phyloP scores from a whole-genome alignment of 108 stramenopile species.

The Pseudonitzschia multistriata region DNA sequence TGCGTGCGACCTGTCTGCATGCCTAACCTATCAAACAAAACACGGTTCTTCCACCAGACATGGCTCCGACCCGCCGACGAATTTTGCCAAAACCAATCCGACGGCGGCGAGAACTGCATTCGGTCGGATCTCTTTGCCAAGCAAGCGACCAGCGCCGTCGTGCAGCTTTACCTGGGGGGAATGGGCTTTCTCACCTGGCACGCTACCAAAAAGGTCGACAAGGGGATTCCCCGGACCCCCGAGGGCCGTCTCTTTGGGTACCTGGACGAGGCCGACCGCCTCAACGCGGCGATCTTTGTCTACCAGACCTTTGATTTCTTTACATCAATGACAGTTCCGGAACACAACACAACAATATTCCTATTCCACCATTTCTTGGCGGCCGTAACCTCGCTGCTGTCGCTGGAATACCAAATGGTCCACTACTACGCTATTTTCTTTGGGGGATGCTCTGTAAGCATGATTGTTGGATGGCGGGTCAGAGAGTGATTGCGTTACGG shows the following conservation, averaged over 20 bases:
- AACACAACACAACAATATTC: constrained; percentile 41
- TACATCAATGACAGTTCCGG: constrained; percentile 43
- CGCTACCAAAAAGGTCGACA: background rate
- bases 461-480: constrained; percentile 22
- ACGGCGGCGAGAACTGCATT: constrained; percentile 17
- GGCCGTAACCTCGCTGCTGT: constrained; percentile 33
- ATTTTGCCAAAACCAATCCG: constrained; percentile 11
- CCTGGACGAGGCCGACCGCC: constrained; percentile 21
- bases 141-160: constrained; percentile 25
- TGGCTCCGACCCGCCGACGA: constrained; percentile 19
- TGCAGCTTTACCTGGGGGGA: constrained; percentile 17
- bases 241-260: constrained; percentile 39
- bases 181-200: constrained; percentile 26
- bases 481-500: too few relatives aligned
- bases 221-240: constrained; percentile 14
- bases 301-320: constrained; percentile 63
- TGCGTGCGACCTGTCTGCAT: too few relatives aligned
- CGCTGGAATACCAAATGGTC: constrained; percentile 48
- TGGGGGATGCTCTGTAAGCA: constrained; percentile 43
- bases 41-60: too few relatives aligned
- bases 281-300: constrained; percentile 25
- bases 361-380: constrained; percentile 54
- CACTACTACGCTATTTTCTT: constrained; percentile 48
- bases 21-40: too few relatives aligned
- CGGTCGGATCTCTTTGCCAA: constrained; percentile 40